Base-by-base conservation (phyloP, 495 filamentous ascomycete species). In the Annulohypoxylon bovei region DNA sequence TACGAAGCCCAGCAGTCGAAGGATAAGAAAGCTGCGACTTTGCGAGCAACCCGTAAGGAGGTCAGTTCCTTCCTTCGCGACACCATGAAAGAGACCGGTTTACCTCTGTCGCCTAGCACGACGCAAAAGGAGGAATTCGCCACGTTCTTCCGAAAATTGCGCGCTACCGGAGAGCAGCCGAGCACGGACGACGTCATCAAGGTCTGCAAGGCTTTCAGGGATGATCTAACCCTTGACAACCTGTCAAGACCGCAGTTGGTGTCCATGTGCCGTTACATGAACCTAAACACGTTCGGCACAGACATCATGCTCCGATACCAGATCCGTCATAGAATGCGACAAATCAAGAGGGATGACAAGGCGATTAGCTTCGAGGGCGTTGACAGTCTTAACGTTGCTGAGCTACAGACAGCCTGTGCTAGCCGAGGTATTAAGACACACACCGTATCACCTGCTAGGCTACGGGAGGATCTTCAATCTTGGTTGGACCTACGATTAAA, bases 201-300 rank as follows among this genome's bases (percentile, higher is more conserved):
- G 82, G 95, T 99, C 60, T 98, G 96, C 90, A 97, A 99, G 86
- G 91, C 97, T 75, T 99, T 99, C 86, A 97, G 95, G 81, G 95
- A 99, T 79, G 95, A 99, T 77, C 75, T 99, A 65, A 99, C 95
- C 0, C 87, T 99, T 14, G 95, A 99, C 88, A 98, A 98, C 79
- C 81, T 99, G 72, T 98, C 95, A 2, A 88, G 95, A 53, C 95
- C 95, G 16, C 95, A 99, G 78, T 84, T 99, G 35, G 95, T 99
- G 23, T 97, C 89, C 37, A 99, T 99, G 87, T 97, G 95, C 83
- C 92, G 93, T 16, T 99, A 99, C 81, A 93, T 99, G 90, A 98
- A 98, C 80, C 85, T 99, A 42, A 96, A 93, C 82, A 93, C 92
- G 4, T 97, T 99, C 76, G 95, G 95, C 65, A 97, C 96, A 18